Evolutionary conservation across 495 filamentous ascomycete genomes (phyloP), one percentile per base, ranked within the genome.

Genomic region (Cercophora samala): DNA sequence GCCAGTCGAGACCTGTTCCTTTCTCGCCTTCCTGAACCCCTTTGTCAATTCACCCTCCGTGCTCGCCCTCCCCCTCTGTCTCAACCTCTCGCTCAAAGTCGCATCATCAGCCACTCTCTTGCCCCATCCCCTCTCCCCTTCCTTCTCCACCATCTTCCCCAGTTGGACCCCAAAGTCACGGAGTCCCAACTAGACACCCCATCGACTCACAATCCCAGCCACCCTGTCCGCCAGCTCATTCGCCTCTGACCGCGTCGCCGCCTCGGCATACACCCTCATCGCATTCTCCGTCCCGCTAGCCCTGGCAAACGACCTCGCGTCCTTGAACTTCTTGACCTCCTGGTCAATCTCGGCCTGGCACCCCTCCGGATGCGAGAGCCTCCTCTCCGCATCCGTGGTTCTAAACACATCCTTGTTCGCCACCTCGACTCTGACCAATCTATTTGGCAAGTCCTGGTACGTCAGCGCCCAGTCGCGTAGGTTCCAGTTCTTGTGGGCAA

Each of bases 281-380:
- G 93, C 95, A 79, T 99, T 95, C 78, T 99, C 95, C 1, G 95
- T 99, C 46, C 95, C 95, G 68, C 90, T 93, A 23, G 95, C 92
- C 69, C 95, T 88, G 25, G 92, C 95, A 76, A 99, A 99, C 55
- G 90, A 87, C 55, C 95, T 84, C 5, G 93, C 95, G 68, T 93
- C 89, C 74, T 92, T 93, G 78, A 93, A 97, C 72, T 96, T 97
- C 71, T 88, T 90, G 51, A 97, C 93, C 55, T 91, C 80, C 26
- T 86, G 85, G 77, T 98, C 93, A 69, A 99, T 97, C 74, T 90
- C 85, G 8, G 81, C 83, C 79, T 99, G 95, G 51, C 91, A 86
- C 32, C 91, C 90, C 2, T 83, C 77, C 2, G 95, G 95, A 59
- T 87, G 87, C 72, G 91, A 89, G 2, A 99, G 87, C 72, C 87